Evolutionary conservation across 2,329 filamentous ascomycete species (phyloP).

Genomic region (Xylariales sp.): DNA sequence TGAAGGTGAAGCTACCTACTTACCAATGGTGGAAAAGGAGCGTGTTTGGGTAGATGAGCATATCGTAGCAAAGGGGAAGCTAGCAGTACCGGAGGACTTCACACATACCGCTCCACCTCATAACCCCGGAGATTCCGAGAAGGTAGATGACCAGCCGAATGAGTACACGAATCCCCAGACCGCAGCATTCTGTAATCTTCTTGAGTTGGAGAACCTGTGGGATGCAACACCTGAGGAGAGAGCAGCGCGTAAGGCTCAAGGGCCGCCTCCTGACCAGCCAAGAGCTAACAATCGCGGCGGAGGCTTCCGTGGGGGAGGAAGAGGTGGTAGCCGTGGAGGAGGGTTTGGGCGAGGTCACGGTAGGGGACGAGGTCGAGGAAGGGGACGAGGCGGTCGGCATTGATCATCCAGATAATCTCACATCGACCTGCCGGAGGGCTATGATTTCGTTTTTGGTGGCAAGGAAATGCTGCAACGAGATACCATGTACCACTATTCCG

Average conservation of each 20-base stretch:
- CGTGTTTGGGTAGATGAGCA: conserved; percentile 78
- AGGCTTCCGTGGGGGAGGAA: conserved; percentile 20
- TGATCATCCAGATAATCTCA: conserved; percentile 3
- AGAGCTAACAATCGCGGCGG: conserved; percentile 10
- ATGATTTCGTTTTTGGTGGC: too few relatives aligned
- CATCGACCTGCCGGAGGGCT: too few relatives aligned
- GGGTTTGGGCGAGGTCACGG: conserved; percentile 31
- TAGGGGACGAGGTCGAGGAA: conserved; percentile 20
- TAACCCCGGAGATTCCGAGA: conserved; percentile 50
- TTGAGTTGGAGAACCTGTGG: conserved; percentile 74
- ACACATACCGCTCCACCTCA: conserved; percentile 69
- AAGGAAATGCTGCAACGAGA: too few relatives aligned
- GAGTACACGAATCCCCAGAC: conserved; percentile 91
- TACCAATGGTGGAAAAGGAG: conserved; percentile 62
- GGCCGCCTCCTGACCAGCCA: conserved; percentile 43
- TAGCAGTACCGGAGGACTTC: conserved; percentile 77
- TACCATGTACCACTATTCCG: too few relatives aligned
- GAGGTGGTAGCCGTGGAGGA: conserved; percentile 26
- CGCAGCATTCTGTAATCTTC: conserved; percentile 68
- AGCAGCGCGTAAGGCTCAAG: conserved; percentile 49
- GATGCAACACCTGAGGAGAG: conserved; percentile 69
- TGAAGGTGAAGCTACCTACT: conserved; percentile 65
- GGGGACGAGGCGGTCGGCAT: conserved; percentile 13
- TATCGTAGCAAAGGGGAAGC: conserved; percentile 55
- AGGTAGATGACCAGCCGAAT: conserved; percentile 57